A percentile compares a stretch with the other conserved stretches of the same genome.
Evolutionary conservation across 2,329 filamentous ascomycete genomes (phyloP).

Genomic region (Aquanectria penicillioides): DNA sequence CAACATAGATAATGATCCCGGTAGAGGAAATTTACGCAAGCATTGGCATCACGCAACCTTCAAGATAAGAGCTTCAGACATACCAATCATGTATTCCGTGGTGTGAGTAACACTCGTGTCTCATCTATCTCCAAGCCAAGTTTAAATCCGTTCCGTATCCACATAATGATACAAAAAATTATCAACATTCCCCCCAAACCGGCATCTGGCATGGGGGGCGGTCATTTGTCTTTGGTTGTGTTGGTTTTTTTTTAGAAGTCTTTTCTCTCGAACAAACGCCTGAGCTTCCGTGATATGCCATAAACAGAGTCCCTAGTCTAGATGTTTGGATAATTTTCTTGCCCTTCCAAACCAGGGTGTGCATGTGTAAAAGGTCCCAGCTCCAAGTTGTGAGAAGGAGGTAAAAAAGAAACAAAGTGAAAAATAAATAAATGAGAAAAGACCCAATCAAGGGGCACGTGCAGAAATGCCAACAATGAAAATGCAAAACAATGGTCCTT

Average conservation of each 20-base stretch:
- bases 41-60: constrained; percentile 14
- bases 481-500: not conserved
- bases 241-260: not conserved
- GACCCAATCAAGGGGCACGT: too few species aligned
- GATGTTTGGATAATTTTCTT: not conserved
- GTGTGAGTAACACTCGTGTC: constrained; percentile 23
- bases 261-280: constrained; percentile 7
- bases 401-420: too few species aligned
- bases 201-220: not conserved
- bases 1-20: not conserved
- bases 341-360: not conserved
- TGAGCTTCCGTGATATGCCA: not conserved
- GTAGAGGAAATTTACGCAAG: not conserved
- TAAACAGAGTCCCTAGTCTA: constrained; percentile 1
- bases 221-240: too few species aligned
- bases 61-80: constrained; percentile 10
- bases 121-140: constrained; percentile 30
- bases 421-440: too few species aligned
- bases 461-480: constrained; percentile 8
- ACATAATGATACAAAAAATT: constrained; percentile 37
- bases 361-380: constrained; percentile 14
- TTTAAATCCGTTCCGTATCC: constrained; percentile 33
- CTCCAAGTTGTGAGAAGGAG: constrained; percentile 9
- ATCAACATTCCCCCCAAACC: constrained; percentile 9
- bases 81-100: constrained; percentile 27